Evolutionary conservation across 2,329 filamentous ascomycete genomes (phyloP).

Genomic region (Ophiostoma populinum): DNA sequence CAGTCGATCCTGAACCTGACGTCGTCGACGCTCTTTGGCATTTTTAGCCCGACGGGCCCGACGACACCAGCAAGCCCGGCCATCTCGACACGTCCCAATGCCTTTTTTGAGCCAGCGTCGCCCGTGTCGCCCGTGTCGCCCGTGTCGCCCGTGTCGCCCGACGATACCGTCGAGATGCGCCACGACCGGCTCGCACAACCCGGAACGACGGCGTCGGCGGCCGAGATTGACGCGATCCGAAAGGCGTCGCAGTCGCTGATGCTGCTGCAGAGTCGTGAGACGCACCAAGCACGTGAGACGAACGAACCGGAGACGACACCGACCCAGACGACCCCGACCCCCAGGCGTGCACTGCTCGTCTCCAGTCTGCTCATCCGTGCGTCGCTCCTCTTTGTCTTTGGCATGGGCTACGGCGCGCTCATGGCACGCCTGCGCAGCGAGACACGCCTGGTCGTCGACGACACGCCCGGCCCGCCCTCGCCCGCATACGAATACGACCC

Average conservation of each 20-base stretch:
- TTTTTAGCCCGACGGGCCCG: conserved; percentile 50
- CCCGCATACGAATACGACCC: conserved; percentile 6
- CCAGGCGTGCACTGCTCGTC: conserved; percentile 14
- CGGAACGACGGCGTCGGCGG: not conserved
- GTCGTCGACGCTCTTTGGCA: conserved; percentile 75
- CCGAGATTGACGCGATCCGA: conserved; percentile 9
- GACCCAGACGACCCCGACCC: conserved; percentile 19
- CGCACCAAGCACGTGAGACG: not conserved
- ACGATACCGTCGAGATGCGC: too few relatives aligned
- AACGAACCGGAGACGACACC: conserved; percentile 1
- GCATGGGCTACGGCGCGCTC: conserved; percentile 66
- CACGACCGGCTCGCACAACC: conserved; percentile 20
- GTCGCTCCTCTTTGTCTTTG: conserved; percentile 56
- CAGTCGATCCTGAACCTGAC: conserved; percentile 76
- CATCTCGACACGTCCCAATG: conserved; percentile 7
- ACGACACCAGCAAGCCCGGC: conserved; percentile 14
- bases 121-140: too few relatives aligned
- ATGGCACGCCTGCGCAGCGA: conserved; percentile 65
- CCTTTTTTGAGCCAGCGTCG: conserved; percentile 35
- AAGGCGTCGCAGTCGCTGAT: conserved; percentile 9
- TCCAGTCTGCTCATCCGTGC: conserved; percentile 40
- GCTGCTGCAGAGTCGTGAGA: conserved; percentile 9
- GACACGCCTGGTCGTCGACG: conserved; percentile 20
- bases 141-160: too few relatives aligned
- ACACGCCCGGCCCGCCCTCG: conserved; percentile 4